A percentile compares a stretch with the other conserved stretches of the same genome.
phyloP scores from a whole-genome alignment of 2,329 filamentous ascomycete species.

The Talaromyces sp. region DNA sequence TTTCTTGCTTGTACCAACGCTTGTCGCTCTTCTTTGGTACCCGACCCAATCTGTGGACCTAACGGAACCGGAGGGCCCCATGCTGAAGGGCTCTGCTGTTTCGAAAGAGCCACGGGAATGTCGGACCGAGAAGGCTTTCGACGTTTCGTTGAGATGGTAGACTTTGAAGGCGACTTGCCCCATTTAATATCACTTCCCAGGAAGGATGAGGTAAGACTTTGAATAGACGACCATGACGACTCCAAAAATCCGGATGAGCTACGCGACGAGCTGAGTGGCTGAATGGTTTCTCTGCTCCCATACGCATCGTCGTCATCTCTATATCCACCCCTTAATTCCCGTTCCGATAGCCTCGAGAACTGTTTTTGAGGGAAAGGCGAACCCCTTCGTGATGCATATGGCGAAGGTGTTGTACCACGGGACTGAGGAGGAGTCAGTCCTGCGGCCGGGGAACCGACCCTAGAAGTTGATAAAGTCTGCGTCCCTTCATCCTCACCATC shows the following conservation, averaged over 20 bases:
- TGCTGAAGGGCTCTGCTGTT: slow-evolving; percentile 25
- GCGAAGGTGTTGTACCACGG: slow-evolving; percentile 41
- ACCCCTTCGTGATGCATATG: slow-evolving; percentile 33
- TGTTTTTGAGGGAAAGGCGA: slow-evolving; percentile 41
- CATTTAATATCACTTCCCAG: slow-evolving; percentile 40
- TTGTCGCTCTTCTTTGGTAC: slow-evolving; percentile 44
- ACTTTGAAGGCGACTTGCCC: slow-evolving; percentile 26
- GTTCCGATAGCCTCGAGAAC: slow-evolving; percentile 31
- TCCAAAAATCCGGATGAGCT: slow-evolving; percentile 38
- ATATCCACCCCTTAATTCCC: slow-evolving; percentile 20
- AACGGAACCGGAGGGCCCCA: slow-evolving; percentile 43
- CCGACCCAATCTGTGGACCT: slow-evolving; percentile 33
- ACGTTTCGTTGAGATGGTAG: slow-evolving; percentile 27
- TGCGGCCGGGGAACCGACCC: slow-evolving; percentile 28
- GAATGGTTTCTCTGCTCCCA: slow-evolving; percentile 26
- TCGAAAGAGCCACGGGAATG: slow-evolving; percentile 27
- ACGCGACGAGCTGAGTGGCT: slow-evolving; percentile 18
- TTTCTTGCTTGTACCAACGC: slow-evolving; percentile 48
- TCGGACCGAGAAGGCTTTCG: slow-evolving; percentile 40
- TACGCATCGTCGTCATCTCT: slow-evolving; percentile 22
- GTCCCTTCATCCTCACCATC: slow-evolving; percentile 31
- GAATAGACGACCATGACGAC: slow-evolving; percentile 48
- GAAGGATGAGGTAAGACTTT: slow-evolving; percentile 48
- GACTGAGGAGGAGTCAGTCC: slow-evolving; percentile 37
- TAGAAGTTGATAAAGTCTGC: slow-evolving; percentile 25